Percentiles rank a stretch among this genome's conserved stretches.
Conservation (phyloP, 495 filamentous ascomycete genomes). For the Chaetomium fimeti region DNA sequence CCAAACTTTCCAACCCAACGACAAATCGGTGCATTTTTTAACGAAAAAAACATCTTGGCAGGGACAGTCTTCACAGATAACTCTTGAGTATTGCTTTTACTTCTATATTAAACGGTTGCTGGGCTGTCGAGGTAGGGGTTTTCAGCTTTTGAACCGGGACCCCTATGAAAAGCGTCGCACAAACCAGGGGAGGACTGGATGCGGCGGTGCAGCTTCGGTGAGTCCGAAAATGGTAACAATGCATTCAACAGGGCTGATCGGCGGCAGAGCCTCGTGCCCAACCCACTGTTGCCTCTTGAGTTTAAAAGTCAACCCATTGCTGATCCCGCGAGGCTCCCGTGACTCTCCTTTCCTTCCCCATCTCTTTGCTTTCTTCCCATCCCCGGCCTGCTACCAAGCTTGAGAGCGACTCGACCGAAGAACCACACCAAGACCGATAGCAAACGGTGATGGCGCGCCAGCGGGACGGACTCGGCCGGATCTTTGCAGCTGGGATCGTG, state of each 20-base stretch:
- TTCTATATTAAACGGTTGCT: no score
- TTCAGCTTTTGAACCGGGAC: no score
- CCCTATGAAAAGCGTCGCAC: no score
- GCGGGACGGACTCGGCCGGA: background rate
- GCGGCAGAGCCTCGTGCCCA: background rate
- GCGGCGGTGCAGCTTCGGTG: background rate
- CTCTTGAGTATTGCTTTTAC: no score
- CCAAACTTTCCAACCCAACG: no score
- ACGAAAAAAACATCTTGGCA: no score
- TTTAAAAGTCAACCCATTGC: background rate
- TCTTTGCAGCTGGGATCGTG: slow-evolving; percentile 17
- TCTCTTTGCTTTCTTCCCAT: background rate
- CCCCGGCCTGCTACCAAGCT: no score
- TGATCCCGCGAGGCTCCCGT: background rate
- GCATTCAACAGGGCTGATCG: background rate
- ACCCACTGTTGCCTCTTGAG: background rate
- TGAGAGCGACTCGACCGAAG: no score
- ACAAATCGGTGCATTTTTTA: no score
- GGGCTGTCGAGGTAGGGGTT: no score
- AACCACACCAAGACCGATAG: background rate
- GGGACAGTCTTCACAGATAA: no score
- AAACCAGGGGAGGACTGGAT: no score
- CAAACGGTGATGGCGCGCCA: background rate
- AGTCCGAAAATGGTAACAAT: background rate
- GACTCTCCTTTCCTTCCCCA: background rate